phyloP scores from a whole-genome alignment of 441 rosid genomes.

The Euphorbia celastroides region DNA sequence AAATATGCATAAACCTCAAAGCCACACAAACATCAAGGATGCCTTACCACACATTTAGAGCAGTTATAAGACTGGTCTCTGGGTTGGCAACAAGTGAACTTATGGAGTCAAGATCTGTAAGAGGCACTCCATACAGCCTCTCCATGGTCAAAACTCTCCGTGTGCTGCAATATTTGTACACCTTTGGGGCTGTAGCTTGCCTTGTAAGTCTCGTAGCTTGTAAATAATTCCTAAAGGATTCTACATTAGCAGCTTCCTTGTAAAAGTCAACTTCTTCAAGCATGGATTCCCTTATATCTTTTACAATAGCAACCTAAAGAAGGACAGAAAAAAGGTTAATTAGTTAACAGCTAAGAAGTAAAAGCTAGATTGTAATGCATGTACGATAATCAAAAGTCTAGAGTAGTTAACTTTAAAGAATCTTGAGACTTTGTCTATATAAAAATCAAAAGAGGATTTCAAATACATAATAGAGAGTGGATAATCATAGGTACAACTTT shows the following conservation, averaged over 20 bases:
- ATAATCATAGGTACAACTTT: conserved; percentile 12
- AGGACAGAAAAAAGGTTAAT: conserved; percentile 11
- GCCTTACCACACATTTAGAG: conserved; percentile 92
- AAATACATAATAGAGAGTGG: conserved; percentile 9
- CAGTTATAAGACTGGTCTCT: conserved; percentile 87
- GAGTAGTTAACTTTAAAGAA: neutral
- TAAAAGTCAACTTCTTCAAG: conserved; percentile 96
- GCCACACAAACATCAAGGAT: conserved; percentile 4
- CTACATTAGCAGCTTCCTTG: conserved; percentile 84
- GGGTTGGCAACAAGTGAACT: conserved; percentile 88
- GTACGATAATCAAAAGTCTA: neutral
- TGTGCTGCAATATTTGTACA: conserved; percentile 83
- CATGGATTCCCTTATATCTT: conserved; percentile 93
- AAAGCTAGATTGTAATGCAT: neutral
- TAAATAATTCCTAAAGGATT: conserved; percentile 75
- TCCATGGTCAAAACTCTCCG: conserved; percentile 84
- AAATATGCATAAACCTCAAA: neutral
- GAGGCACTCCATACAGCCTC: conserved; percentile 99
- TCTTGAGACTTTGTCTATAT: neutral
- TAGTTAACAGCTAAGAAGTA: conserved; percentile 1
- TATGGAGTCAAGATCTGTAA: conserved; percentile 91
- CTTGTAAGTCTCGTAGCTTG: conserved; percentile 80
- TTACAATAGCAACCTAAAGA: conserved; percentile 80
- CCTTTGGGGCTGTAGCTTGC: conserved; percentile 94
- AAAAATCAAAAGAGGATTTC: neutral